Conservation (phyloP, 2,329 filamentous ascomycete genomes). For the Neonectria sp. region DNA sequence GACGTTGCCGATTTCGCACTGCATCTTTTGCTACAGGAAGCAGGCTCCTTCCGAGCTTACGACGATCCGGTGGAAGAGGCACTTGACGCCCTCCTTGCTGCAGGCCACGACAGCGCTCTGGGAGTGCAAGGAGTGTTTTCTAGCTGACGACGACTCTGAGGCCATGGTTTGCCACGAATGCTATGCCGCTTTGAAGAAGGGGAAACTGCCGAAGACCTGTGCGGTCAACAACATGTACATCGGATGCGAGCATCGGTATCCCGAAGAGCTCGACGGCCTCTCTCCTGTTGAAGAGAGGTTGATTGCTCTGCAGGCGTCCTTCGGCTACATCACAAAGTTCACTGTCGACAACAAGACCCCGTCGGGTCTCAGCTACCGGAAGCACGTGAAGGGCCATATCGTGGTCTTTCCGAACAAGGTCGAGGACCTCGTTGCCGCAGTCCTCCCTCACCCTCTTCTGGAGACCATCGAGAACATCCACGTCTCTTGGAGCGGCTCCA, state of each 20-base stretch:
- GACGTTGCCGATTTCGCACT: constrained; percentile 26
- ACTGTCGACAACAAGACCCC: constrained; percentile 20
- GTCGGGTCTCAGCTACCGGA: constrained; percentile 19
- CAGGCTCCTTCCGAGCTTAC: constrained; percentile 12
- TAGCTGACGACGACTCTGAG: neutral
- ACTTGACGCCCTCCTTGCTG: constrained; percentile 13
- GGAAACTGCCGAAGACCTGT: constrained; percentile 24
- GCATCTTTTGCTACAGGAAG: constrained; percentile 30
- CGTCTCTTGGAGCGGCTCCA: constrained; percentile 23
- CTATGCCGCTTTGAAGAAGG: constrained; percentile 13
- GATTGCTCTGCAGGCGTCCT: constrained; percentile 17
- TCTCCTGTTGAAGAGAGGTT: constrained; percentile 28
- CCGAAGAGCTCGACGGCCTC: constrained; percentile 14
- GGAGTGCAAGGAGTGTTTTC: constrained; percentile 16
- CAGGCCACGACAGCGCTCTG: constrained; percentile 14
- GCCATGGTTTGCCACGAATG: no score
- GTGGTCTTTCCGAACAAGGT: constrained; percentile 26
- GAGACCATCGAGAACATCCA: constrained; percentile 24
- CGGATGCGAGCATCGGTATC: constrained; percentile 11
- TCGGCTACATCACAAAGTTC: constrained; percentile 30
- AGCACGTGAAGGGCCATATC: constrained; percentile 26
- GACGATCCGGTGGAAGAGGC: constrained; percentile 14
- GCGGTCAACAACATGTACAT: constrained; percentile 25
- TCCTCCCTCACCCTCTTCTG: constrained; percentile 26
- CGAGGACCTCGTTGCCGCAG: constrained; percentile 24